Base-by-base conservation (phyloP, 768 basidiomycete genomes). In the Mycena amicta region DNA sequence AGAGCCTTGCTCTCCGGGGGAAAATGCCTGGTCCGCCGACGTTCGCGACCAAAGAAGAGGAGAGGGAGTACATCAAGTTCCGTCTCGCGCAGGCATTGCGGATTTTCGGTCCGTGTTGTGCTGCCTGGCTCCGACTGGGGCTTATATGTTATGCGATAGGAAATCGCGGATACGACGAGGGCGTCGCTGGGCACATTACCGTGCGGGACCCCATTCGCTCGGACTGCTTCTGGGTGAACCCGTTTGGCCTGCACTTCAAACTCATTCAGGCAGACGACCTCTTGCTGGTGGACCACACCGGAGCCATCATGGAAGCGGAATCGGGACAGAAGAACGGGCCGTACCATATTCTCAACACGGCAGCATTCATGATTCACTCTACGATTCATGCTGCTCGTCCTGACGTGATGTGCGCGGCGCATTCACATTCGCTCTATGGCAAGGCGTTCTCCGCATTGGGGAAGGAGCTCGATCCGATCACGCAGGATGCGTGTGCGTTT, bases 101-200 rank as follows among this genome's bases (percentile, higher is more conserved):
- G 37, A 77, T 80, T 51, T 79, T 80, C 59, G 78, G 77, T 80
- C 50, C 50, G 68, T 50, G 23, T 49, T 30, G 15, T 50, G 22
- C 54, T 29, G 13, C n/a, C 37, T 18, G 33, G 37, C 6, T n/a
- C 25, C 37, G 16, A 20, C 31, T 20, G 8, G 3, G 20, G 20
- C 13, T 23, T 15, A 45, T 26, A 33, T 13, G 3, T 18, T 26
- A 3, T 16, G n/a, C n/a, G n/a, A n/a, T 25, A 52, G 73, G 74
- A 2, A 73, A 77, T 51, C 65, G 75, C 26, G 80, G 80, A 22
- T 82, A 75, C 58, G 77, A 75, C 46, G 79, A 82, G 59, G 81
- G 80, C 29, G 71, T 79, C 28, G 78, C 80, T 16, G 81, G 81
- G 1, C 80, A 83, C 61, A 82, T 83, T 59, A 82, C 82, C 26